phyloP scores from a whole-genome alignment of 1,139 yeast species.

The Yamadazyma trypodendri region DNA sequence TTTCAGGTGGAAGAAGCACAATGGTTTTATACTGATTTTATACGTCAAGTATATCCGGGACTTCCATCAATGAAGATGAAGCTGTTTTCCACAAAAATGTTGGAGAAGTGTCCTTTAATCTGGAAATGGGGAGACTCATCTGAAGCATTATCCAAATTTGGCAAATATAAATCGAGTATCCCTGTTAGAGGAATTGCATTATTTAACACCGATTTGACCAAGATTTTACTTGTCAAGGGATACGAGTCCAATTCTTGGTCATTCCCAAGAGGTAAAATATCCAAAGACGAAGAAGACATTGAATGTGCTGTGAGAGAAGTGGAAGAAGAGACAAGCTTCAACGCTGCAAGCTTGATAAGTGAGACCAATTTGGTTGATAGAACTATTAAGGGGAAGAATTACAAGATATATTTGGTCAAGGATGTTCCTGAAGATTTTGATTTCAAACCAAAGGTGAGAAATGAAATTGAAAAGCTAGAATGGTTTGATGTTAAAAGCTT shows the following conservation, averaged over 20 bases:
- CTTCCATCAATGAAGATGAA: constrained; percentile 81
- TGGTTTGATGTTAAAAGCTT: constrained; percentile 44
- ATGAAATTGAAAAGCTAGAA: constrained; percentile 68
- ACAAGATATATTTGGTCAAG: constrained; percentile 74
- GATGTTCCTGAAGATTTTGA: constrained; percentile 75
- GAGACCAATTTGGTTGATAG: constrained; percentile 78
- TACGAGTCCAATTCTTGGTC: constrained; percentile 88
- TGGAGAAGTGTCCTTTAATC: constrained; percentile 78
- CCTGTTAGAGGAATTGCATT: constrained; percentile 97
- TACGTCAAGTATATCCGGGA: constrained; percentile 68
- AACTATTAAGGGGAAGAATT: constrained; percentile 79
- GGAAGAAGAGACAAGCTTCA: constrained; percentile 93
- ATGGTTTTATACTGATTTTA: constrained; percentile 93
- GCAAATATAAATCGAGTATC: constrained; percentile 81
- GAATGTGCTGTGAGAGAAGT: constrained; percentile 94
- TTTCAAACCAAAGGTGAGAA: constrained; percentile 80
- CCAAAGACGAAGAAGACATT: constrained; percentile 88
- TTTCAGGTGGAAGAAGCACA: constrained; percentile 98
- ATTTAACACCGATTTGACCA: constrained; percentile 67
- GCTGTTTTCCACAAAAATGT: constrained; percentile 68
- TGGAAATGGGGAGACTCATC: constrained; percentile 85
- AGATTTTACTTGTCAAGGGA: constrained; percentile 80
- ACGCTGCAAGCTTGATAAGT: constrained; percentile 64
- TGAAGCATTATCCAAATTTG: constrained; percentile 73
- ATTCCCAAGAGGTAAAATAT: constrained; percentile 95